A percentile compares a stretch with the other conserved stretches of the same genome.
Conservation (phyloP, 768 basidiomycete species). For the Podaxis sp. region DNA sequence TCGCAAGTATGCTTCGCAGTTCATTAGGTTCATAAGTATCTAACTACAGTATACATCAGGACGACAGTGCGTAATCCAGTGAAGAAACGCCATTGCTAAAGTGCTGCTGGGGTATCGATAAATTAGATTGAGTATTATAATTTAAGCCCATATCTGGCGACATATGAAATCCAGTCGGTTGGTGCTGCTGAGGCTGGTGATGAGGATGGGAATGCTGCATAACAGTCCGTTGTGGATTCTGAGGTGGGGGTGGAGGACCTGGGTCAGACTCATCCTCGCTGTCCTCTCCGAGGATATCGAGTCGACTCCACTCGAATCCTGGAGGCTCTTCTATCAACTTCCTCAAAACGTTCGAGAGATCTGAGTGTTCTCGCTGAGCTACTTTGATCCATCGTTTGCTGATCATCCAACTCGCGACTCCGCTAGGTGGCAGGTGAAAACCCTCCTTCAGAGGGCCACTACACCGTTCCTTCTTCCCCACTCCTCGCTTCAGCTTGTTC, state of each 20-base stretch:
- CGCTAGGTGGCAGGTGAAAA: constrained; percentile 57
- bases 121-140: constrained; percentile 19
- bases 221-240: constrained; percentile 3
- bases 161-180: constrained; percentile 10
- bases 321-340: constrained; percentile 44
- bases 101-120: constrained; percentile 20
- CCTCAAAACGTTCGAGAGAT: constrained; percentile 40
- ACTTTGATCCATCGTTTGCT: constrained; percentile 60
- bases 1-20: not conserved
- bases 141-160: constrained; percentile 3
- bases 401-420: constrained; percentile 73
- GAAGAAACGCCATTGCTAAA: constrained; percentile 28
- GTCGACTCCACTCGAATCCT: constrained; percentile 49
- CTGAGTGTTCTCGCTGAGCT: constrained; percentile 41
- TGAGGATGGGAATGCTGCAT: constrained; percentile 11
- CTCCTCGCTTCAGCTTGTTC: constrained; percentile 54
- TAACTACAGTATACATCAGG: constrained; percentile 10
- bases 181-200: constrained; percentile 4
- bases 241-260: constrained; percentile 14
- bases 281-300: constrained; percentile 53
- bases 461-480: constrained; percentile 53
- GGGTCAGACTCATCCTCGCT: constrained; percentile 43
- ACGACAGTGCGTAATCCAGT: constrained; percentile 33
- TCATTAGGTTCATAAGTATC: not conserved
- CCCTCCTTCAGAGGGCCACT: constrained; percentile 57